Percentiles rank a stretch among this genome's conserved stretches.
These are phyloP conservation scores for Chloranthus sessilifolius DNA, from an alignment of 164 flowering plant genomes.

Conservation along the genomic window DNA sequence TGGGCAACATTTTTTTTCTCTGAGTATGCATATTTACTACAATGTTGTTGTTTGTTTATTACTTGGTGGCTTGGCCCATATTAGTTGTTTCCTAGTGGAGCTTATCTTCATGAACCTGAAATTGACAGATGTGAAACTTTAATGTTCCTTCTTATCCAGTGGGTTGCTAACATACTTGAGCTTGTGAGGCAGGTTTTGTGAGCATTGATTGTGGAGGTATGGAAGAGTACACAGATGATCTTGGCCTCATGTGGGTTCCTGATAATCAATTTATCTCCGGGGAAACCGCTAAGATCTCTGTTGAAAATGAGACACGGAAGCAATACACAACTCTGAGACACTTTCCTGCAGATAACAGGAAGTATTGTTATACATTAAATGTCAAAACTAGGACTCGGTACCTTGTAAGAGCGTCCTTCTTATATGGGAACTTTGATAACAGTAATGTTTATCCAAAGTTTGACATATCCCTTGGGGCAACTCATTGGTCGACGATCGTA, in stretches of 20 bases:
- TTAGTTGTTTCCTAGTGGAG: neutral
- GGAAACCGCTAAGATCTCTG: constrained; percentile 45
- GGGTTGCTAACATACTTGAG: constrained; percentile 13
- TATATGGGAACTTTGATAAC: constrained; percentile 92
- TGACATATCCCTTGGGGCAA: constrained; percentile 86
- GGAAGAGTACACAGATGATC: constrained; percentile 59
- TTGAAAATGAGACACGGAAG: constrained; percentile 58
- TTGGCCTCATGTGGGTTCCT: constrained; percentile 80
- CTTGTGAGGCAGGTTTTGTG: constrained; percentile 68
- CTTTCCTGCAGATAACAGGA: constrained; percentile 78
- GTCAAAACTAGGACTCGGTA: constrained; percentile 74
- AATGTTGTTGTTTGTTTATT: no score
- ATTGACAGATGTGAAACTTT: neutral
- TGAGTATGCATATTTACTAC: neutral
- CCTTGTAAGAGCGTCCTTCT: constrained; percentile 79
- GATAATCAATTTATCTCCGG: constrained; percentile 57
- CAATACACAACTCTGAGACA: constrained; percentile 73
- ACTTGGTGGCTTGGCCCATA: no score
- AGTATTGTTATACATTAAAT: constrained; percentile 78
- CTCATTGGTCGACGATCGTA: constrained; percentile 89
- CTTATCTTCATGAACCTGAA: neutral
- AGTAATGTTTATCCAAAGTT: constrained; percentile 92
- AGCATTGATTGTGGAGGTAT: constrained; percentile 89
- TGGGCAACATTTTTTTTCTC: no score
- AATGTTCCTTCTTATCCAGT: no score